Evolutionary conservation across 805 yeast genomes (phyloP).

Genomic region (Candida dajiaensis): DNA sequence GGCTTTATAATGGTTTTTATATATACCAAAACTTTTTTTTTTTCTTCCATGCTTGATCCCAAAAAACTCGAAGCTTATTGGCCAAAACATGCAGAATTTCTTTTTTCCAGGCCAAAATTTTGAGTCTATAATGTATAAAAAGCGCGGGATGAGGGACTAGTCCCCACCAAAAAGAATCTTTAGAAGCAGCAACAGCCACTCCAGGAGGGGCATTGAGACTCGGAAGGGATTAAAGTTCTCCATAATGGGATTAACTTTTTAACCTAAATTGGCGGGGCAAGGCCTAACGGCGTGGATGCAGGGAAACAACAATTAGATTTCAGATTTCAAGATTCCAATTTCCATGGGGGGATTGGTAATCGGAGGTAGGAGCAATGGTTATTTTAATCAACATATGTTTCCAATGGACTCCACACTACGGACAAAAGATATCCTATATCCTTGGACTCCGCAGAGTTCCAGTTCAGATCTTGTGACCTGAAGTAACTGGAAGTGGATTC

Average conservation of each 20-base stretch:
- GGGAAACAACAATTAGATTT: neutral
- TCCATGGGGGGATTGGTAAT: neutral
- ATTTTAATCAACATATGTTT: no score
- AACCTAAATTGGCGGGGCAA: neutral
- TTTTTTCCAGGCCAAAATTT: neutral
- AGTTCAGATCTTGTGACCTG: neutral
- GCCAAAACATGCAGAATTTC: neutral
- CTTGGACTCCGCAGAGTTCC: neutral
- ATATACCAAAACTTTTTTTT: neutral
- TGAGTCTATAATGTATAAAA: no score
- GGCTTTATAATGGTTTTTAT: neutral
- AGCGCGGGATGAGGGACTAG: neutral
- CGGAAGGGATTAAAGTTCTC: neutral
- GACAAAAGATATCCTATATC: neutral
- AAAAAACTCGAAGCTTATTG: neutral
- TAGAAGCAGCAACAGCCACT: no score
- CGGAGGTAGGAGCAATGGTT: neutral
- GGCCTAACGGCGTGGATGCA: neutral
- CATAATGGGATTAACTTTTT: neutral
- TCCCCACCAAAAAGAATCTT: no score
- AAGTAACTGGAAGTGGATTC: neutral
- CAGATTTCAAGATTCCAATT: no score
- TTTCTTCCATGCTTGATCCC: neutral
- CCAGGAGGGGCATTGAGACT: neutral
- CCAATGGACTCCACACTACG: neutral